Conservation (phyloP, 495 filamentous ascomycete species). For the Alectoria sarmentosa region DNA sequence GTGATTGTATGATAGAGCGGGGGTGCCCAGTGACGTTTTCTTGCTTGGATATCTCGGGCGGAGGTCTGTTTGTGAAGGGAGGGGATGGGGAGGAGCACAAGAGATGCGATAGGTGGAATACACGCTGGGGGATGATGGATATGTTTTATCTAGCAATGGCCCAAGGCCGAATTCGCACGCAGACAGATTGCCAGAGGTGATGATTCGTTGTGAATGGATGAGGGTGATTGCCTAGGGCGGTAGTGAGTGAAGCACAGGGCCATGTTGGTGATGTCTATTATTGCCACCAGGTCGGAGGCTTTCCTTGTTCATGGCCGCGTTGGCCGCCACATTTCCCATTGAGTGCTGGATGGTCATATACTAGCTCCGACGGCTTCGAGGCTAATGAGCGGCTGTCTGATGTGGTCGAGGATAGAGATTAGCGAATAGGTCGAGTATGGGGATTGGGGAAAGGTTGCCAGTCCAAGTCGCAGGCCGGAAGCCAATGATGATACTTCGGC, state of each 20-base stretch:
- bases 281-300: no score
- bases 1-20: background rate
- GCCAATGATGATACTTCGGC: no score
- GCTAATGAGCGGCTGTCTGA: background rate
- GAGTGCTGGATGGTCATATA: no score
- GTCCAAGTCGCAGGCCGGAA: no score
- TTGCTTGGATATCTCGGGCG: background rate
- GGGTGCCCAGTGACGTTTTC: background rate
- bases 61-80: background rate
- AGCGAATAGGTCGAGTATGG: no score
- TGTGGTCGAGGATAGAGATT: no score
- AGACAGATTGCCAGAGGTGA: no score
- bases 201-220: background rate
- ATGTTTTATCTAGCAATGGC: background rate
- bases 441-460: no score
- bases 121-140: background rate
- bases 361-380: no score
- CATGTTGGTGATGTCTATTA: no score
- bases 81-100: background rate
- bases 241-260: background rate
- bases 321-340: no score
- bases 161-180: background rate
- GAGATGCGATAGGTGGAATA: conserved; percentile 2
- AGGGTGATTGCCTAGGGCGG: background rate
- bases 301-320: no score